Evolutionary conservation across 495 filamentous ascomycete genomes (phyloP).

Genomic region (Xylaria longipes): DNA sequence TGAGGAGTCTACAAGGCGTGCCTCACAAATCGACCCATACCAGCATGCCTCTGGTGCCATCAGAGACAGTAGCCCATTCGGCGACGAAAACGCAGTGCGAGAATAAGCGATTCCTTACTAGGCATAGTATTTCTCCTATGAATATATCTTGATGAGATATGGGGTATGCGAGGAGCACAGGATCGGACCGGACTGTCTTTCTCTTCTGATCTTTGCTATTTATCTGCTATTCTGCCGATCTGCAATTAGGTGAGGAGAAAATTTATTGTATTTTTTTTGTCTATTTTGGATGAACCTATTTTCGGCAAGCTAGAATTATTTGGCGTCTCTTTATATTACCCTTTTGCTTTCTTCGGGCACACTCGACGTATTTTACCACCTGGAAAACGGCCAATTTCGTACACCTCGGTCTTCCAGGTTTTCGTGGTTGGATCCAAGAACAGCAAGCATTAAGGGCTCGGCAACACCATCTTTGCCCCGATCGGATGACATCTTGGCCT

Average conservation of each 20-base stretch:
- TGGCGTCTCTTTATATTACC: conserved; percentile 14
- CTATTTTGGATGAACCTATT: conserved; percentile 15
- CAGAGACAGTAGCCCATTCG: conserved; percentile 58
- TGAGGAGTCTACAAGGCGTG: conserved; percentile 55
- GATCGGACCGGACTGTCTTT: conserved; percentile 16
- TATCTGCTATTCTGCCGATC: conserved; percentile 15
- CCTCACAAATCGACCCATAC: conserved; percentile 41
- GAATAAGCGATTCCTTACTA: conserved; percentile 32
- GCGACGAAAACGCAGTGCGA: conserved; percentile 60
- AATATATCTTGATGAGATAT: conserved; percentile 38
- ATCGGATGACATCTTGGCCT: conserved; percentile 9
- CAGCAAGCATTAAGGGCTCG: neutral
- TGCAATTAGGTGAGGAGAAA: conserved; percentile 6
- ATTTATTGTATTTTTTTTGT: conserved; percentile 3
- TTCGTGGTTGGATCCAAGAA: neutral
- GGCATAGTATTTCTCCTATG: conserved; percentile 19
- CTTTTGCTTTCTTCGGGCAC: conserved; percentile 4
- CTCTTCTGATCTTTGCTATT: conserved; percentile 20
- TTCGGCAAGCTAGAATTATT: conserved; percentile 17
- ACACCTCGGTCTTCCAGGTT: neutral
- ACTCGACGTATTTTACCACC: neutral
- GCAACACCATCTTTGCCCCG: neutral
- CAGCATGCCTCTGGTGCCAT: conserved; percentile 33
- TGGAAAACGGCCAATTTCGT: conserved; percentile 2
- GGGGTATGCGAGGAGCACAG: conserved; percentile 35